Conservation (phyloP, 1,284 basidiomycete species). For the Papiliotrema flavescens region DNA sequence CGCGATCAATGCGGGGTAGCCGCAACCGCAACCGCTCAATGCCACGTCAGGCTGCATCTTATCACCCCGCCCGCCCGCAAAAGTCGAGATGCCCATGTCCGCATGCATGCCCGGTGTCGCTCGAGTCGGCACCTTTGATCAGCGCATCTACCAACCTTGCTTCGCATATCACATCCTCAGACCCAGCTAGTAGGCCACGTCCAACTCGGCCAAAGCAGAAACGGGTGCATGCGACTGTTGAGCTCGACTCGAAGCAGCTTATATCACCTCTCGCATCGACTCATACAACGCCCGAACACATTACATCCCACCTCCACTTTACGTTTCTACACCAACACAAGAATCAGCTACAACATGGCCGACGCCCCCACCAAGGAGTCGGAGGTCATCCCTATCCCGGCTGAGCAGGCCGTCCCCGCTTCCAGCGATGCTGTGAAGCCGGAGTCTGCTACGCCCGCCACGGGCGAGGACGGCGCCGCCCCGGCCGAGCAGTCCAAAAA, state of each 20-base stretch:
- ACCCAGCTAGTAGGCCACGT: no score
- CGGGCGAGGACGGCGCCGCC: slow-evolving; percentile 15
- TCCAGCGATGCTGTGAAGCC: slow-evolving; percentile 9
- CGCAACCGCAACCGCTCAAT: not conserved
- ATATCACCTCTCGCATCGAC: no score
- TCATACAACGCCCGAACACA: no score
- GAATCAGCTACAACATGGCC: slow-evolving; percentile 6
- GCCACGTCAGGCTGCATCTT: slow-evolving; percentile 2
- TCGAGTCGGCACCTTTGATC: no score
- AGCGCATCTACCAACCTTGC: no score
- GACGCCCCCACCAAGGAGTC: slow-evolving; percentile 9
- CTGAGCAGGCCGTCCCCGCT: slow-evolving; percentile 30
- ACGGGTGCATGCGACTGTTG: not conserved
- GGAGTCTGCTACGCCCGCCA: slow-evolving; percentile 5
- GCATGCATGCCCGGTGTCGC: no score
- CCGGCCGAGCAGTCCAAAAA: slow-evolving; percentile 32
- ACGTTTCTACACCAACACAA: not conserved
- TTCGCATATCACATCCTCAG: no score
- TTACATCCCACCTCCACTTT: not conserved
- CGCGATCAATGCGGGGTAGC: no score
- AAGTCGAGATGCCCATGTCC: no score
- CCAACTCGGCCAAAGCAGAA: not conserved
- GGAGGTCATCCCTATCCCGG: slow-evolving; percentile 20
- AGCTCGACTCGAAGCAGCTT: no score
- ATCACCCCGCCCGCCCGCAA: no score